A percentile compares a stretch with the other conserved stretches of the same genome.
Conservation (phyloP, 768 basidiomycete species). For the Neoboletus subvelutipes region DNA sequence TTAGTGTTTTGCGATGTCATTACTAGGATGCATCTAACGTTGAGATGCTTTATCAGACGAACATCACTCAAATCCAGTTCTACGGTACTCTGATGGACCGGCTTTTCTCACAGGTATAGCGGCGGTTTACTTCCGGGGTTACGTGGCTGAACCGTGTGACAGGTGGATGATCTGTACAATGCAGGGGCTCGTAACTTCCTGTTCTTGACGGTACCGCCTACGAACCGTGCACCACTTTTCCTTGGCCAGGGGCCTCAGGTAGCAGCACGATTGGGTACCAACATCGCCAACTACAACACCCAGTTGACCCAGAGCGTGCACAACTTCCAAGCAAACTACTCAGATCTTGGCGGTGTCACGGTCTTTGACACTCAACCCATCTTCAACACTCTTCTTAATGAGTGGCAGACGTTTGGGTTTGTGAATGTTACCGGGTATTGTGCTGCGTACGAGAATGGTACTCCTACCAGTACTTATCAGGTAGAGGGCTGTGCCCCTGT, state of each 20-base stretch:
- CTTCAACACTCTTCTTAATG: constrained; percentile 58
- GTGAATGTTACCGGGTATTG: constrained; percentile 60
- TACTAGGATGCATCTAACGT: background rate
- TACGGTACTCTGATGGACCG: constrained; percentile 26
- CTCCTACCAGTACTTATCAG: constrained; percentile 51
- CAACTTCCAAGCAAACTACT: constrained; percentile 42
- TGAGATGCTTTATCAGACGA: constrained; percentile 15
- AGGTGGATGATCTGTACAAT: constrained; percentile 25
- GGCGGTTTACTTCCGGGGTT: background rate
- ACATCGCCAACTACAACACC: constrained; percentile 50
- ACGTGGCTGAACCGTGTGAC: background rate
- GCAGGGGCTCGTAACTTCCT: constrained; percentile 60
- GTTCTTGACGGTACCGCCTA: constrained; percentile 61
- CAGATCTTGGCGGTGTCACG: constrained; percentile 43
- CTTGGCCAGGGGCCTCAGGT: constrained; percentile 35
- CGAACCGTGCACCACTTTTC: constrained; percentile 57
- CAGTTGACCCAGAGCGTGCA: constrained; percentile 40
- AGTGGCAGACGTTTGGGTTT: constrained; percentile 52
- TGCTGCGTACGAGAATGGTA: constrained; percentile 58
- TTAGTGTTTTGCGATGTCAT: constrained; percentile 1
- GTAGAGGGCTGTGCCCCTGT: constrained; percentile 58
- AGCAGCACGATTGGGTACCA: constrained; percentile 30
- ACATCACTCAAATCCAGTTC: constrained; percentile 23
- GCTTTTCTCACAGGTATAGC: constrained; percentile 29
- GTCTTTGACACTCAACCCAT: constrained; percentile 58